Percentiles rank a stretch among this genome's conserved stretches.
Evolutionary conservation across 1,284 basidiomycete genomes (phyloP).

Genomic region (Microbotryum intermedium): DNA sequence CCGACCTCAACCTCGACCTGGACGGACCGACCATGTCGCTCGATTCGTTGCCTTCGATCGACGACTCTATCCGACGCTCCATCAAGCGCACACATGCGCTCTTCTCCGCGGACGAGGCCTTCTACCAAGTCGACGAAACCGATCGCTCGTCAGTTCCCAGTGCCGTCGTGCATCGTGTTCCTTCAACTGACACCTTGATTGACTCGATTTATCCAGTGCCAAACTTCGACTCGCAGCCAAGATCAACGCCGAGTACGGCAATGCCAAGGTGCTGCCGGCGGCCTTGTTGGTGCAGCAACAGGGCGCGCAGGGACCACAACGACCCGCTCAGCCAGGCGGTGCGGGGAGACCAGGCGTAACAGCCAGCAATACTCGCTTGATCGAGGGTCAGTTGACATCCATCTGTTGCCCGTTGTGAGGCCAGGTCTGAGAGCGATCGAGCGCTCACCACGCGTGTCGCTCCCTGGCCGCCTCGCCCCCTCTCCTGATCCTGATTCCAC

Average conservation of each 20-base stretch:
- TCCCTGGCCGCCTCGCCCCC: constrained; percentile 55
- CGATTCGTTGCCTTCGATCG: constrained; percentile 36
- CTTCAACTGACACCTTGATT: neutral
- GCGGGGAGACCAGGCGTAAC: constrained; percentile 6
- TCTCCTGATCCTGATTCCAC: constrained; percentile 31
- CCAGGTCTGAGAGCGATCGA: no score
- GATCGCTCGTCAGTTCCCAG: constrained; percentile 8
- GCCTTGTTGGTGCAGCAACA: constrained; percentile 67
- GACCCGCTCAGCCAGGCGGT: constrained; percentile 48
- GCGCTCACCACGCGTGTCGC: constrained; percentile 36
- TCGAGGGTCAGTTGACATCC: constrained; percentile 28
- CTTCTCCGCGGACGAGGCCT: constrained; percentile 38
- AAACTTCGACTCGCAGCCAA: constrained; percentile 52
- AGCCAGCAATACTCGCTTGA: constrained; percentile 3
- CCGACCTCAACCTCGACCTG: neutral
- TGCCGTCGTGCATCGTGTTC: neutral
- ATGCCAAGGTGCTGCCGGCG: constrained; percentile 75
- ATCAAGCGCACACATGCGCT: constrained; percentile 43
- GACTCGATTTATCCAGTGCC: constrained; percentile 31
- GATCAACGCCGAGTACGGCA: constrained; percentile 73
- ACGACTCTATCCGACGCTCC: constrained; percentile 39
- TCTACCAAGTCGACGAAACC: constrained; percentile 31
- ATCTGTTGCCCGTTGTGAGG: no score
- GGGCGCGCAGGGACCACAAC: constrained; percentile 51
- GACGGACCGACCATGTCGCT: constrained; percentile 9